phyloP scores from a whole-genome alignment of 306 rosid species.

The Luffa aegyptiaca region DNA sequence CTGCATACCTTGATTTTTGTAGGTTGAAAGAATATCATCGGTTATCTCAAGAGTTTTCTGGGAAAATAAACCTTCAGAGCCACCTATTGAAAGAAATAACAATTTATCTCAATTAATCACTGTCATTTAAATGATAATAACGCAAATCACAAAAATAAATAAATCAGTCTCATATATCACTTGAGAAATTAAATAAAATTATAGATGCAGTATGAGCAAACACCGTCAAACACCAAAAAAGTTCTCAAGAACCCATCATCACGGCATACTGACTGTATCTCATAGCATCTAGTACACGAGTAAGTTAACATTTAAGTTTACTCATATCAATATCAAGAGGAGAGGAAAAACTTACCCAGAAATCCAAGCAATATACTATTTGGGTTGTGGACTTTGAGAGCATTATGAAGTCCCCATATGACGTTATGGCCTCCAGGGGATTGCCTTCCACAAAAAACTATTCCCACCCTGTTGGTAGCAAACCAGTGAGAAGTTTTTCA shows the following conservation, averaged over 20 bases:
- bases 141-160: background rate
- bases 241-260: background rate
- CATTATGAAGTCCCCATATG: constrained; percentile 78
- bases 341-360: constrained; percentile 40
- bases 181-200: background rate
- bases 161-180: background rate
- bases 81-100: constrained; percentile 47
- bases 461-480: constrained; percentile 53
- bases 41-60: constrained; percentile 87
- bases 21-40: constrained; percentile 59
- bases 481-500: background rate
- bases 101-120: constrained; percentile 1
- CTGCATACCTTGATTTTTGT: constrained; percentile 84
- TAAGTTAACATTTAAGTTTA: background rate
- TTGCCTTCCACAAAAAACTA: constrained; percentile 94
- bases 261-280: background rate
- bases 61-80: constrained; percentile 89
- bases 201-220: background rate
- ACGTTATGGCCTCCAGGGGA: constrained; percentile 99
- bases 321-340: background rate
- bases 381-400: constrained; percentile 81
- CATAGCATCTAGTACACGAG: background rate
- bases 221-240: background rate
- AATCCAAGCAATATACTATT: constrained; percentile 70
- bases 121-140: background rate